These are phyloP conservation scores for Camelina sativa DNA, from an alignment of 345 rosid species.

Conservation along the genomic window DNA sequence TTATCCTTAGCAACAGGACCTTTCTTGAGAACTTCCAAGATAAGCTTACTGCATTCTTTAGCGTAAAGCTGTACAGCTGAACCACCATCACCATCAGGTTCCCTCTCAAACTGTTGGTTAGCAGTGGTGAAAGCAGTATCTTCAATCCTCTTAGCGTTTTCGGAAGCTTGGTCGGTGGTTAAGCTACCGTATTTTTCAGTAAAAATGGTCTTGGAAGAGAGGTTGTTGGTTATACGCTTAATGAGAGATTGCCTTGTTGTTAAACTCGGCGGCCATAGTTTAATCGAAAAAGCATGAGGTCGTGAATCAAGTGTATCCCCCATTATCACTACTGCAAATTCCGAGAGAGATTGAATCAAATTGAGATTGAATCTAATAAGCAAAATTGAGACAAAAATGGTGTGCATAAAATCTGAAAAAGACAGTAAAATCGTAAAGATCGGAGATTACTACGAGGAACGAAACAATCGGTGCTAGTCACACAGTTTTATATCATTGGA, in stretches of 20 bases:
- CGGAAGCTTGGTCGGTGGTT: slow-evolving; percentile 74
- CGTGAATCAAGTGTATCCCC: slow-evolving; percentile 55
- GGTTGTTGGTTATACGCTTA: slow-evolving; percentile 66
- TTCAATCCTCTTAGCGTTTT: slow-evolving; percentile 76
- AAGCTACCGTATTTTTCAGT: slow-evolving; percentile 81
- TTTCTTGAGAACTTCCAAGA: slow-evolving; percentile 80
- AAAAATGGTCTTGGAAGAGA: slow-evolving; percentile 76
- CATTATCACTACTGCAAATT: slow-evolving; percentile 39
- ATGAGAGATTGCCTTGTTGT: slow-evolving; percentile 75
- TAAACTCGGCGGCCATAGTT: slow-evolving; percentile 89
- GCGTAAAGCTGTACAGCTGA: slow-evolving; percentile 97
- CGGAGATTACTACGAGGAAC: too few relatives aligned
- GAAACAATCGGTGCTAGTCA: too few relatives aligned
- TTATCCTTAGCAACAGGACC: slow-evolving; percentile 55
- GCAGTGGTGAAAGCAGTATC: slow-evolving; percentile 66
- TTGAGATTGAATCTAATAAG: too few relatives aligned
- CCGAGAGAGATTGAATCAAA: not conserved
- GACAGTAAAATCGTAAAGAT: too few relatives aligned
- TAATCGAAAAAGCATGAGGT: slow-evolving; percentile 68
- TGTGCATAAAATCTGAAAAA: too few relatives aligned
- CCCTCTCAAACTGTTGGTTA: slow-evolving; percentile 74
- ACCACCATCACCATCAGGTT: slow-evolving; percentile 96
- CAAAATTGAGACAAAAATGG: too few relatives aligned
- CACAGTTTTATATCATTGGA: too few relatives aligned
- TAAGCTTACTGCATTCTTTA: slow-evolving; percentile 84